Evolutionary conservation across 108 stramenopile species (phyloP).

Genomic region (Stephanodiscus triporus): DNA sequence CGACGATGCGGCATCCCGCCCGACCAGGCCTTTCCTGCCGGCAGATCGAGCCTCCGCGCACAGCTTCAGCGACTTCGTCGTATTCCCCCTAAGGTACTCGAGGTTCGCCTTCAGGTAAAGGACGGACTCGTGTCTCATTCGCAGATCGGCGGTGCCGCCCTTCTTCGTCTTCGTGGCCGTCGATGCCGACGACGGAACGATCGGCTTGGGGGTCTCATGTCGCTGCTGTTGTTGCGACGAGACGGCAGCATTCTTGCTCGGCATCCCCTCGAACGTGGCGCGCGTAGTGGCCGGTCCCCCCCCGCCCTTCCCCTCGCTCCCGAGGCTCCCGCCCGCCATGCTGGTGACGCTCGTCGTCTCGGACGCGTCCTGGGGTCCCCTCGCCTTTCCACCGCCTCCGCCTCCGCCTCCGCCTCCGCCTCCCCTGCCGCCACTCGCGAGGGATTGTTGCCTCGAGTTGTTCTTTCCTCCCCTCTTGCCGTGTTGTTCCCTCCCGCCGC

Average conservation of each 20-base stretch:
- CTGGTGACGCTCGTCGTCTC: conserved; percentile 34
- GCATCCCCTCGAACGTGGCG: conserved; percentile 48
- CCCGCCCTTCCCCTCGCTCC: conserved; percentile 14
- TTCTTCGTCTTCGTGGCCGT: conserved; percentile 14
- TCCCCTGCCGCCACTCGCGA: conserved; percentile 10
- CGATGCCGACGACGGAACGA: background rate
- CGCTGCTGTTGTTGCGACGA: conserved; percentile 23
- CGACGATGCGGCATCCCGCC: background rate
- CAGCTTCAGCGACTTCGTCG: conserved; percentile 79
- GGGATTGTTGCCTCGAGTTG: background rate
- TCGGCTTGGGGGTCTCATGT: conserved; percentile 15
- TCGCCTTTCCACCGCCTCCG: background rate
- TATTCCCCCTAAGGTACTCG: conserved; percentile 81
- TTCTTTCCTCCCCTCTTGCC: background rate
- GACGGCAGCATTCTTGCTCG: conserved; percentile 9
- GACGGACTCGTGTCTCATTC: conserved; percentile 59
- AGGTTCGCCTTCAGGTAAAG: conserved; percentile 81
- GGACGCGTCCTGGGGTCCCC: conserved; percentile 14
- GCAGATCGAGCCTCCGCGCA: conserved; percentile 67
- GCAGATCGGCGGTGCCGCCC: conserved; percentile 28
- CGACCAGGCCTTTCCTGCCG: conserved; percentile 26
- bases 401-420: background rate
- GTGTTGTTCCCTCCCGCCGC: background rate
- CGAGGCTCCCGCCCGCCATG: too few relatives aligned
- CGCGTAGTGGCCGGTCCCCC: background rate